These are phyloP conservation scores for Ganoderma sinense DNA, from an alignment of 1,284 basidiomycete genomes.

Conservation along the genomic window DNA sequence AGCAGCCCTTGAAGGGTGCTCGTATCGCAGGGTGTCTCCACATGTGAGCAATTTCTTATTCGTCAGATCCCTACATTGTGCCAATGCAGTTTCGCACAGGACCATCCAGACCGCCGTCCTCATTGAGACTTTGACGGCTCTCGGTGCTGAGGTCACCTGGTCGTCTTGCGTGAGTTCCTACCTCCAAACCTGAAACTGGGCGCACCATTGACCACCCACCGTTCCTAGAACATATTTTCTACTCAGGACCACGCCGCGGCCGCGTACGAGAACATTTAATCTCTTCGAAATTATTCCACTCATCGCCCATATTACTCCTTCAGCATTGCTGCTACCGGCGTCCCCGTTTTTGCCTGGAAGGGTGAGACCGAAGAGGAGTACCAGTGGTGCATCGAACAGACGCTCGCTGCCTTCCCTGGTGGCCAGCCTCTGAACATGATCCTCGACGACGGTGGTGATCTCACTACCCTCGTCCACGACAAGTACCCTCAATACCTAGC, in stretches of 20 bases:
- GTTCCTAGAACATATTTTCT: constrained; percentile 94
- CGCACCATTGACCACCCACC: constrained; percentile 4
- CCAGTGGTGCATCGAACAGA: constrained; percentile 98
- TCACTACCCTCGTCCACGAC: constrained; percentile 95
- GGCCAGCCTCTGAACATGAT: constrained; percentile 97
- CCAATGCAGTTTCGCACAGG: constrained; percentile 46
- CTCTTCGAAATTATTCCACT: background rate
- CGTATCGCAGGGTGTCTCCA: constrained; percentile 98
- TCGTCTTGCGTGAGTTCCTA: constrained; percentile 88
- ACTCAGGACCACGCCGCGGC: constrained; percentile 99
- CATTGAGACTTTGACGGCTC: constrained; percentile 94
- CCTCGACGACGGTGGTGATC: constrained; percentile 98
- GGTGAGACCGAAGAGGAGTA: constrained; percentile 99
- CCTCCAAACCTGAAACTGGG: background rate
- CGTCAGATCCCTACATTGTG: background rate
- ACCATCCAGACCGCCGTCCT: constrained; percentile 97
- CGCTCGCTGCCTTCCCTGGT: constrained; percentile 81
- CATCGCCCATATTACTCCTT: constrained; percentile 9
- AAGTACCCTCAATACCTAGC: constrained; percentile 92
- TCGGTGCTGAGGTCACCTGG: constrained; percentile 99
- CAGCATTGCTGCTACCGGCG: constrained; percentile 96
- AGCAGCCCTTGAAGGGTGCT: constrained; percentile 93
- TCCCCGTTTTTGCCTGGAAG: constrained; percentile 99
- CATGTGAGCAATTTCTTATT: constrained; percentile 66
- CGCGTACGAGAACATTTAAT: constrained; percentile 65